phyloP scores from a whole-genome alignment of 192 early-diverging fungal species.

The Chytriomyces sp. region DNA sequence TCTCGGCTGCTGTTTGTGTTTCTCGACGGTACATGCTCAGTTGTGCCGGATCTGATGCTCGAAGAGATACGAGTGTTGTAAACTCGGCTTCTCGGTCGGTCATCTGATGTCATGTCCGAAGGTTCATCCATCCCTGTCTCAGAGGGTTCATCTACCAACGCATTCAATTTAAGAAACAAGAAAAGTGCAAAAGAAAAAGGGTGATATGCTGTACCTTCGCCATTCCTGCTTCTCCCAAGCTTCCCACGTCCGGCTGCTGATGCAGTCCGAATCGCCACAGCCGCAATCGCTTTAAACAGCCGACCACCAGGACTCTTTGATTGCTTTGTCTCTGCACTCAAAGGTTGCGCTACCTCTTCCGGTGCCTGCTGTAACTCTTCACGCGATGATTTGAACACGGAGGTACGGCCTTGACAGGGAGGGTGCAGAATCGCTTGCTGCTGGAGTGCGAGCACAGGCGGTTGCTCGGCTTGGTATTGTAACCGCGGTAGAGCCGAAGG shows the following conservation, averaged over 20 bases:
- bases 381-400: neutral
- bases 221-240: neutral
- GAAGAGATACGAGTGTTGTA: too few species aligned
- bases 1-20: neutral
- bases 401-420: neutral
- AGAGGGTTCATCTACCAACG: too few species aligned
- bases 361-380: neutral
- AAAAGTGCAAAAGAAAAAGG: too few species aligned
- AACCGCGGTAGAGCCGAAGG: neutral
- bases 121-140: too few species aligned
- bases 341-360: neutral
- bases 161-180: too few species aligned
- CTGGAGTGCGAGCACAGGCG: neutral
- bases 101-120: too few species aligned
- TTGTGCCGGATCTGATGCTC: too few species aligned
- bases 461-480: neutral
- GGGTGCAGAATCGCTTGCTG: neutral
- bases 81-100: too few species aligned
- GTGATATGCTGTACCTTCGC: neutral
- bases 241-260: neutral
- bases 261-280: neutral
- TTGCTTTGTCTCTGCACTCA: neutral
- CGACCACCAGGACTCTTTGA: neutral
- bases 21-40: too few species aligned
- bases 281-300: constrained; percentile 10